Evolutionary conservation across 2,329 filamentous ascomycete species (phyloP), one percentile per base, ranked within the genome.

Genomic region (Xylaria digitata): DNA sequence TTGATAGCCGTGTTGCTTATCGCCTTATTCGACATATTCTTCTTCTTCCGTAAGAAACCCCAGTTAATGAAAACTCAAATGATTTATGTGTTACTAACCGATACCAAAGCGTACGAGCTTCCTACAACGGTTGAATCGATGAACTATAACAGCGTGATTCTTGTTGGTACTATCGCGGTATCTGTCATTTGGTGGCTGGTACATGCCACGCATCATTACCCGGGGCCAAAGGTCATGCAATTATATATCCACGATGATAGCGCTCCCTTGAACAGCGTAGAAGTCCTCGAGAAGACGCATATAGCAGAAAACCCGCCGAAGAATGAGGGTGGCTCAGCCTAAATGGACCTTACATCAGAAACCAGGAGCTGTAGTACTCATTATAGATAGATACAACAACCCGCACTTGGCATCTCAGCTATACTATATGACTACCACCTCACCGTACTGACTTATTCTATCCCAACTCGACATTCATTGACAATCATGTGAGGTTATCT

Each of bases 101-200:
- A 32, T 54, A 13, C 57, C 2, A 34, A 66, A 82, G 80, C 82
- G 21, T 83, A 78, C 69, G 76, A 74, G 9, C 67, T 83, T n/a
- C 82, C 82, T 1, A 80, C 79, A 1, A 79, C 77, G 0, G 74
- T 73, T n/a, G 75, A 78, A 23, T 70, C 75, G 1, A 85, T 85
- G 84, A 85, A 85, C 70, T 86, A 84, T 73, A 87, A 86, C 74
- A 84, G 81, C 66, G 85, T 87, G 3, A 85, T 87, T 62, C 74
- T 87, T 23, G 82, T 82, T 19, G 83, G 86, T 23, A 78, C 82
- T 50, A 70, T 86, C n/a, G 69, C 77, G 0, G 63, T 87, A 5
- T 85, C 84, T 0, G 76, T 76, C 0, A 63, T 82, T 3, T 86
- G 85, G 84, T 87, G 85, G 66, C 15, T 68, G 1, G 52, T 83